Evolutionary conservation across 805 yeast genomes (phyloP), one percentile per base, ranked within the genome.

Genomic region (Saitoella complicata): DNA sequence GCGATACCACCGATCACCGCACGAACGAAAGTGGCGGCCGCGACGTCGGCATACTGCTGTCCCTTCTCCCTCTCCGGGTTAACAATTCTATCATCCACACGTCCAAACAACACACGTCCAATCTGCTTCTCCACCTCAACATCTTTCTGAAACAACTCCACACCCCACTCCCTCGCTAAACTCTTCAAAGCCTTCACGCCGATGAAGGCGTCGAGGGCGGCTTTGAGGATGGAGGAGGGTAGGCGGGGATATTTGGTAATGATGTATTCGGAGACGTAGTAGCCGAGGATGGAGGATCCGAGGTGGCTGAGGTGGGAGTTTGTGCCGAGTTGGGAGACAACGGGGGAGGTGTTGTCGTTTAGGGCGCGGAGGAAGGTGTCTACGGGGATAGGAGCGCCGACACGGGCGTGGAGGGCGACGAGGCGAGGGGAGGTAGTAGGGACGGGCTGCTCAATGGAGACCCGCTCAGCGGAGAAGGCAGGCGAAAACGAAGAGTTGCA

Each of bases 111-210:
- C 10, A 39, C 33, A 11, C 32, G 31, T 39, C 42, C 42, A 8
- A 8, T 29, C 11, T 73, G 75, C 11, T 81, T 75, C 58, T 80
- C 93, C 45, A 79, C 73, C 32, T 78, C 69, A 52, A 85, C 65
- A 53, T 71, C 75, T 54, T 84, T 75, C 41, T 78, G 77, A 47
- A 85, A 61, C 40, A 72, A 69, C 62, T 85, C 87, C 41, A 91
- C 77, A 64, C 98, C 98, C 96, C 96, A 91, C 13, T 58, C 47
- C 55, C 69, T 71, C 34, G 86, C 95, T 30, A 86, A 66, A 42
- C 71, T 72, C 35, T 74, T 66, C 46, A 91, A 67, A 0, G 85
- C 71, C 10, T 68, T 71, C 34, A 75, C 72, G 3, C 88, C 82
- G 57, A 81, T 71, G 58, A 76, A 82, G 0, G 91, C 72, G 52